A percentile compares a stretch with the other conserved stretches of the same genome.
Conservation (phyloP, 176 grass and related monocot genomes). For the Musa beccarii region DNA sequence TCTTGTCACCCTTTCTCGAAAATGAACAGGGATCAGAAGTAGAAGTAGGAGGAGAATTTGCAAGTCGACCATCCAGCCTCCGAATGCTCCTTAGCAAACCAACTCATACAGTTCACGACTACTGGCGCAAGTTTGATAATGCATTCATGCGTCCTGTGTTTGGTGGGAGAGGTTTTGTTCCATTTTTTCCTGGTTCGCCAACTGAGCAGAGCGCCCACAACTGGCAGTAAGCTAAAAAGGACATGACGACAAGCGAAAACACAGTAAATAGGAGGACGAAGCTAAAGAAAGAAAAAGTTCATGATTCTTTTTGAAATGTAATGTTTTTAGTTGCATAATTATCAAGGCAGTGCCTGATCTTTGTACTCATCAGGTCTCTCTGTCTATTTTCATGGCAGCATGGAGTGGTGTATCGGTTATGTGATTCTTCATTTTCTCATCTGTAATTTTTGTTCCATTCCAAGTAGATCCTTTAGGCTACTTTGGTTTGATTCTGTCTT, state of each 20-base stretch:
- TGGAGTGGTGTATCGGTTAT: background rate
- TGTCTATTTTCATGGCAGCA: background rate
- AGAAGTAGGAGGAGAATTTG: slow-evolving; percentile 18
- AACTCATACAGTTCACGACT: slow-evolving; percentile 76
- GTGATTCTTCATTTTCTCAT: background rate
- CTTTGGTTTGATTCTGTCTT: background rate
- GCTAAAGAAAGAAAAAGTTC: background rate
- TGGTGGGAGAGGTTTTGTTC: slow-evolving; percentile 75
- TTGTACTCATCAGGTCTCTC: background rate
- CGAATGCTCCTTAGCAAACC: slow-evolving; percentile 94
- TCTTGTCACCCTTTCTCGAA: slow-evolving; percentile 51
- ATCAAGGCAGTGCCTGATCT: background rate
- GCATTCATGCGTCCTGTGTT: slow-evolving; percentile 85
- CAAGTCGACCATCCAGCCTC: slow-evolving; percentile 61
- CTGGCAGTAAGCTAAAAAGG: background rate
- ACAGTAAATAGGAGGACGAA: background rate
- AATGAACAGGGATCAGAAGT: slow-evolving; percentile 43
- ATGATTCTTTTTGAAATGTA: background rate
- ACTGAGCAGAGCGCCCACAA: slow-evolving; percentile 36
- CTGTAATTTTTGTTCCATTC: background rate
- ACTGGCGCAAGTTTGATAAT: slow-evolving; percentile 94
- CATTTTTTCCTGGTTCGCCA: slow-evolving; percentile 60
- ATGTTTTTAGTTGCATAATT: background rate
- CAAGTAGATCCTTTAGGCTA: background rate
- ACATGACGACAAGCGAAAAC: background rate